Evolutionary conservation across 306 rosid species (phyloP).

Genomic region (Parietaria judaica): DNA sequence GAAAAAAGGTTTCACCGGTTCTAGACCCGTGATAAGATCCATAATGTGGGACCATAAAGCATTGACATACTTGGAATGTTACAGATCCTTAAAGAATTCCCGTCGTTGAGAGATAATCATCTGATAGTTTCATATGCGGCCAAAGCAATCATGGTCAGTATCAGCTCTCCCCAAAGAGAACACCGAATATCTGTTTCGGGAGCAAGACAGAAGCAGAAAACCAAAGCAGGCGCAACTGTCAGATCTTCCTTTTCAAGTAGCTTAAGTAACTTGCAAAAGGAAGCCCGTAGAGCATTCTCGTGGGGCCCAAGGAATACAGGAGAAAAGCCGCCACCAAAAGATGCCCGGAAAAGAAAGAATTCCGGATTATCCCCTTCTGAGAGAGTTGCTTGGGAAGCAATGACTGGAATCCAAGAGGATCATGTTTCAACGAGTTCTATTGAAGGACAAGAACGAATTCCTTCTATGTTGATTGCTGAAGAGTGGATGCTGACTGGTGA

Average conservation of each 20-base stretch:
- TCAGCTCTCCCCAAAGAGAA: slow-evolving; percentile 85
- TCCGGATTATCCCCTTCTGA: slow-evolving; percentile 90
- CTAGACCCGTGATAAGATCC: too few relatives aligned
- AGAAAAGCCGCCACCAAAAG: slow-evolving; percentile 75
- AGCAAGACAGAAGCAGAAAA: slow-evolving; percentile 69
- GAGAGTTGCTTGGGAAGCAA: slow-evolving; percentile 94
- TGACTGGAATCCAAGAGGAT: slow-evolving; percentile 98
- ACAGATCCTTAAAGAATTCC: slow-evolving; percentile 88
- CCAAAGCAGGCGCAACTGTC: slow-evolving; percentile 52
- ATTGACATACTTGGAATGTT: too few relatives aligned
- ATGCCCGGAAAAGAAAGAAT: slow-evolving; percentile 85
- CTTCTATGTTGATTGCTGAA: slow-evolving; percentile 78
- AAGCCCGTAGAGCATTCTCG: slow-evolving; percentile 93
- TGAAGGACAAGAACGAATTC: slow-evolving; percentile 94
- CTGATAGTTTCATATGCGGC: slow-evolving; percentile 64
- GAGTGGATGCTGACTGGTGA: slow-evolving; percentile 98
- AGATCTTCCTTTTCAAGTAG: slow-evolving; percentile 76
- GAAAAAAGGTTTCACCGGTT: too few relatives aligned
- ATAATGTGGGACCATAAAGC: too few relatives aligned
- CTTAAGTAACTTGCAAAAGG: slow-evolving; percentile 87
- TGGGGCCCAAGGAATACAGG: slow-evolving; percentile 83
- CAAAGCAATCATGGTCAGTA: slow-evolving; percentile 72
- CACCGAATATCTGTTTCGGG: slow-evolving; percentile 78
- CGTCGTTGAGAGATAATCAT: slow-evolving; percentile 74
- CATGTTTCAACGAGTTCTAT: slow-evolving; percentile 55